Conservation (phyloP, 768 basidiomycete genomes). For the Leccinum fibrillosum region DNA sequence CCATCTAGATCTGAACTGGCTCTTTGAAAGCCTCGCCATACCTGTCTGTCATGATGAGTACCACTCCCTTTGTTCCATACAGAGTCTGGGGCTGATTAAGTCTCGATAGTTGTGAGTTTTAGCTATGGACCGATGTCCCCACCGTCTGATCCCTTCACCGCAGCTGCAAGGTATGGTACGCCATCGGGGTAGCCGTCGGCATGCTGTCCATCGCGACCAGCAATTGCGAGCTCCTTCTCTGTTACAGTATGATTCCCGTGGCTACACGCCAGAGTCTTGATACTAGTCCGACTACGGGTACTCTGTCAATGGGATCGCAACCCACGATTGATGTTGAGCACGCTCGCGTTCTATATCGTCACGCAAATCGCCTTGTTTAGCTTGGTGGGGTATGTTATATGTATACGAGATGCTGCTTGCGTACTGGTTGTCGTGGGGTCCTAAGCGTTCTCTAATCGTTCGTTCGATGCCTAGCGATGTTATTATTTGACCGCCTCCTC, state of each 20-base stretch:
- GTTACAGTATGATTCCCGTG: background rate
- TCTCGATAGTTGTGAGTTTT: conserved; percentile 18
- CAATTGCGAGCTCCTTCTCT: conserved; percentile 30
- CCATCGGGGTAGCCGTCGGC: conserved; percentile 19
- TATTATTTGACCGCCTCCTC: conserved; percentile 9
- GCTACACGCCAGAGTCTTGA: conserved; percentile 24
- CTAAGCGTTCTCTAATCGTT: background rate
- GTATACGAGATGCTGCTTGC: conserved; percentile 25
- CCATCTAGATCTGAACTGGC: too few species aligned
- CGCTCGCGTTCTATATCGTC: conserved; percentile 27
- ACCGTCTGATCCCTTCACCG: background rate
- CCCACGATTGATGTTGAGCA: conserved; percentile 28
- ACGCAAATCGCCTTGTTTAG: conserved; percentile 28
- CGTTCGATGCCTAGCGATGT: conserved; percentile 9
- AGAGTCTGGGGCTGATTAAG: background rate
- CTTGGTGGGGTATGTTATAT: conserved; percentile 22
- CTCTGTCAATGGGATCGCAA: conserved; percentile 31
- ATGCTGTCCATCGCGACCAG: conserved; percentile 19
- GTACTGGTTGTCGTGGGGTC: conserved; percentile 1
- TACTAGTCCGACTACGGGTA: conserved; percentile 40
- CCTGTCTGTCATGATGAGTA: conserved; percentile 15
- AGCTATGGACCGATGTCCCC: background rate
- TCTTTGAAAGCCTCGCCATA: background rate
- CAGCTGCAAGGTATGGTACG: conserved; percentile 28
- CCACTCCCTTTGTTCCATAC: background rate